Percentiles rank a stretch among this genome's conserved stretches.
Evolutionary conservation across 2,329 filamentous ascomycete species (phyloP).

Genomic region (Ophiostoma perfectum): DNA sequence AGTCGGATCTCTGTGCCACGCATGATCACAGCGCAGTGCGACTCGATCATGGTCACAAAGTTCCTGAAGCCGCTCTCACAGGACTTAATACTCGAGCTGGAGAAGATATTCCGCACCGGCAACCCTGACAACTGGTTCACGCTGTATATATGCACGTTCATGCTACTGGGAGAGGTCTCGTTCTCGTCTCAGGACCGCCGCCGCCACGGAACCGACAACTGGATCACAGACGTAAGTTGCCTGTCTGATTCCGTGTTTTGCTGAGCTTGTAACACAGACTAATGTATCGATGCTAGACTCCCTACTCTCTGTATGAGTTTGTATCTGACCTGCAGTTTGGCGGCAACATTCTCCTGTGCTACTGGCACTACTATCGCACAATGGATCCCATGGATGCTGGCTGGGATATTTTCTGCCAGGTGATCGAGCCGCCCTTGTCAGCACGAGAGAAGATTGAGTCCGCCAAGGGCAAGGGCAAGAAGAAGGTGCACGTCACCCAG

Average conservation of each 20-base stretch:
- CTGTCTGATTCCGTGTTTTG: too few species aligned
- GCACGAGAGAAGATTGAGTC: constrained; percentile 27
- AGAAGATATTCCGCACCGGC: constrained; percentile 34
- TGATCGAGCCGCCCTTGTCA: constrained; percentile 16
- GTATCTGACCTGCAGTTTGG: constrained; percentile 43
- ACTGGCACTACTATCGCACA: constrained; percentile 49
- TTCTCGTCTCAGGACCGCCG: constrained; percentile 39
- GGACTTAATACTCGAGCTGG: constrained; percentile 35
- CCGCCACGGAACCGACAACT: constrained; percentile 40
- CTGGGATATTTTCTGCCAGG: constrained; percentile 27
- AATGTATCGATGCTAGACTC: background rate
- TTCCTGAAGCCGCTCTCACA: constrained; percentile 36
- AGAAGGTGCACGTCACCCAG: constrained; percentile 25
- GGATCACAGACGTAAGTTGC: constrained; percentile 19
- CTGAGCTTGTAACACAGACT: too few species aligned
- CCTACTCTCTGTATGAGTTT: constrained; percentile 38
- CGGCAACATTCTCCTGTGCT: constrained; percentile 42
- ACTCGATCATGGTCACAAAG: constrained; percentile 38
- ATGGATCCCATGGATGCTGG: constrained; percentile 32
- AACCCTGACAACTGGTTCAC: constrained; percentile 35
- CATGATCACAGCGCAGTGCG: constrained; percentile 44
- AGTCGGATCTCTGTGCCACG: constrained; percentile 38
- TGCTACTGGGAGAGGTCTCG: constrained; percentile 42
- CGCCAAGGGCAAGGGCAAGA: constrained; percentile 29
- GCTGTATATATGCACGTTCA: constrained; percentile 39